Evolutionary conservation across 352 stramenopile species (phyloP).

Genomic region (Phytophthora palmivora): DNA sequence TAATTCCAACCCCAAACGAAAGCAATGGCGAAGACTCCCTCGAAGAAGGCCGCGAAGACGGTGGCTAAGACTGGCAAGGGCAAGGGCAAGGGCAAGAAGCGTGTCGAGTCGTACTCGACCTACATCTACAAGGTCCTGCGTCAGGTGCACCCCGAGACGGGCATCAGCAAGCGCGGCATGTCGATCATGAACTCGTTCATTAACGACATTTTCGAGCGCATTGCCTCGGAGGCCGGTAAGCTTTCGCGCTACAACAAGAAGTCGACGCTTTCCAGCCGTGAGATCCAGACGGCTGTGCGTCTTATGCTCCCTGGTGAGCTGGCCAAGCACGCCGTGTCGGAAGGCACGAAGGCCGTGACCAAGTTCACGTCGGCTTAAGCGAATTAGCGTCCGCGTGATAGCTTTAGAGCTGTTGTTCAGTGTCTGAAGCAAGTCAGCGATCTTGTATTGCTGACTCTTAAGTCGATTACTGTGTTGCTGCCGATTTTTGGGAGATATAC

Average conservation of each 20-base stretch:
- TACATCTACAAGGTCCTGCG: conserved; percentile 95
- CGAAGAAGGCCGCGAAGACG: conserved; percentile 93
- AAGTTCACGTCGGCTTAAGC: conserved; percentile 92
- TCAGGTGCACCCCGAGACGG: conserved; percentile 97
- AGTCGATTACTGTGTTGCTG: conserved; percentile 2
- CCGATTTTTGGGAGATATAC: too few species aligned
- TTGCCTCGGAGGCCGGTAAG: conserved; percentile 96
- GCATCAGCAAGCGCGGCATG: conserved; percentile 98
- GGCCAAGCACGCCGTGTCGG: conserved; percentile 97
- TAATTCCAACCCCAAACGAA: conserved; percentile 34
- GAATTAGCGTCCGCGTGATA: neutral
- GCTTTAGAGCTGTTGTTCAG: neutral
- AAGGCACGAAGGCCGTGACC: conserved; percentile 97
- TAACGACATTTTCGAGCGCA: conserved; percentile 99
- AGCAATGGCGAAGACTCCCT: conserved; percentile 95
- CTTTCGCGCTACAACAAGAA: conserved; percentile 99
- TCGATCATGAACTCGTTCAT: conserved; percentile 99
- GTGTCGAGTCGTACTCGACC: conserved; percentile 89
- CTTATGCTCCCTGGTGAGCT: conserved; percentile 97
- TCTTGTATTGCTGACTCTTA: neutral
- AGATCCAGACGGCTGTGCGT: conserved; percentile 98
- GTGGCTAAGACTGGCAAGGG: conserved; percentile 79
- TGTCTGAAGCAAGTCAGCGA: neutral
- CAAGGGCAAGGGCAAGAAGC: conserved; percentile 79
- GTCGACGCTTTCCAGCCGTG: conserved; percentile 95